phyloP scores from a whole-genome alignment of 768 basidiomycete genomes.

The Strobilomyces echinocephalus region DNA sequence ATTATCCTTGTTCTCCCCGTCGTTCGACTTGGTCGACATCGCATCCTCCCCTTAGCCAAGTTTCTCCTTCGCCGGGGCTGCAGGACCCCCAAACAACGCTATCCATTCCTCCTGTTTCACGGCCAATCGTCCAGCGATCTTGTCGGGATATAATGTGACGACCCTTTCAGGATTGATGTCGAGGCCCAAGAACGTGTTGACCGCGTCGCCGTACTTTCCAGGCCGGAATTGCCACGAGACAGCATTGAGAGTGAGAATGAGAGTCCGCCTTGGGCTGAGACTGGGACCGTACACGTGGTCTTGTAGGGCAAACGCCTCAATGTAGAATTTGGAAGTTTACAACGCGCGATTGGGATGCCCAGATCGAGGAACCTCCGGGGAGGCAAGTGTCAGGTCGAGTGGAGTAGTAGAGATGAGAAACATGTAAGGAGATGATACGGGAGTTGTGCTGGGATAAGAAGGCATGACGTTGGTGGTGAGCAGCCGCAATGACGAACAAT shows the following conservation, averaged over 20 bases:
- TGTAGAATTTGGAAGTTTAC: no score
- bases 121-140: no score
- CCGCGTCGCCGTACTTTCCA: no score
- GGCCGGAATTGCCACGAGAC: conserved; percentile 17
- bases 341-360: no score
- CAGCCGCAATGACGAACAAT: no score
- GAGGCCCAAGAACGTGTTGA: no score
- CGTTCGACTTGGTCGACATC: conserved; percentile 18
- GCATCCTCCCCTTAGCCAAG: no score
- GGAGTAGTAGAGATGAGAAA: conserved; percentile 65
- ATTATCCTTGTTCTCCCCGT: conserved; percentile 17
- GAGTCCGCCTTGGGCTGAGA: conserved; percentile 3
- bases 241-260: conserved; percentile 73
- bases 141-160: no score
- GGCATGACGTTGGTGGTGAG: conserved; percentile 31
- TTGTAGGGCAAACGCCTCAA: conserved; percentile 72
- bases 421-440: conserved; percentile 25
- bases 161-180: no score
- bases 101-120: no score
- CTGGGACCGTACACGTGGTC: conserved; percentile 35
- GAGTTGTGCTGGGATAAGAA: conserved; percentile 40
- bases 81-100: conserved; percentile 26
- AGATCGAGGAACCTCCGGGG: no score
- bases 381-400: conserved; percentile 59
- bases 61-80: conserved; percentile 13